Conservation (phyloP, 2,329 filamentous ascomycete genomes). For the Cercospora citrullina region DNA sequence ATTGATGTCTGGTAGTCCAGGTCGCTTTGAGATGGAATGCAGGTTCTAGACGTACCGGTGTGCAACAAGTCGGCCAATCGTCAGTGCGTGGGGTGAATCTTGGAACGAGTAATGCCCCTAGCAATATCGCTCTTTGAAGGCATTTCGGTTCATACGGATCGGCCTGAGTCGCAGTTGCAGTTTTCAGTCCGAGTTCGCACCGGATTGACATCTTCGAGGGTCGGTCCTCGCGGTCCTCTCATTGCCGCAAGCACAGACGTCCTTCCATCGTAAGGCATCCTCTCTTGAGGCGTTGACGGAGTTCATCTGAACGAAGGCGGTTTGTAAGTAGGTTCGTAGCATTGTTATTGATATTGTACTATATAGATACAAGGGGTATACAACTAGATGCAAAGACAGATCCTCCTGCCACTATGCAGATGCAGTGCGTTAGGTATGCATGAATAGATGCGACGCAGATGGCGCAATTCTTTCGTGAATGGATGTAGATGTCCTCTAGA, state of each 20-base stretch:
- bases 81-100: not conserved
- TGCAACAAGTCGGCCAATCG: not conserved
- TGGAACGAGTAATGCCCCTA: not conserved
- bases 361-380: constrained; percentile 4
- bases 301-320: not conserved
- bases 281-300: not conserved
- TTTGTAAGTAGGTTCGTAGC: not conserved
- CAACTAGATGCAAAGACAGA: not conserved
- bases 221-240: not conserved
- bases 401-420: not conserved
- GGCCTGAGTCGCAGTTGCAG: not conserved
- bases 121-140: not conserved
- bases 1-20: not conserved
- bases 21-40: not conserved
- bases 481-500: not conserved
- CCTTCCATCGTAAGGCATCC: not conserved
- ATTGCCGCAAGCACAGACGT: not conserved
- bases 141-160: not conserved
- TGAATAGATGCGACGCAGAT: not conserved
- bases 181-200: not conserved
- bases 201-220: not conserved
- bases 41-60: not conserved
- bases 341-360: not conserved
- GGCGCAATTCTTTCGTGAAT: not conserved
- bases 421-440: not conserved